phyloP scores from a whole-genome alignment of 495 filamentous ascomycete genomes.

The Bathelium albidoporum region DNA sequence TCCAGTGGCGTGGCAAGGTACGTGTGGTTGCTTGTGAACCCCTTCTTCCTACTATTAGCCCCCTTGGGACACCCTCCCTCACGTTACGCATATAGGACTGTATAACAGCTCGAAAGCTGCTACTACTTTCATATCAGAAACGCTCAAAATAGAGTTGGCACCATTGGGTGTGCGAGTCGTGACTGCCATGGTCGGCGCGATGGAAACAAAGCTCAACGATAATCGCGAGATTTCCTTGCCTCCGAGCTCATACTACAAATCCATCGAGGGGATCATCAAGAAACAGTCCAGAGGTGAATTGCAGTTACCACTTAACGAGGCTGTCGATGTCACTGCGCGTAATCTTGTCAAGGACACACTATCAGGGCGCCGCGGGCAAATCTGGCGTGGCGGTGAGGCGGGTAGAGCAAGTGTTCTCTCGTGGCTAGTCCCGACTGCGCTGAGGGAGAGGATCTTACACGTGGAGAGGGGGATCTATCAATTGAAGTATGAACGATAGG shows the following conservation, averaged over 20 bases:
- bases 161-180: constrained; percentile 9
- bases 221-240: neutral
- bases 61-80: neutral
- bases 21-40: constrained; percentile 1
- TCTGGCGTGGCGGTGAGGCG: neutral
- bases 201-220: neutral
- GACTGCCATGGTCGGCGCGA: constrained; percentile 6
- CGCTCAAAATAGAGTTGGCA: constrained; percentile 11
- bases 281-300: constrained; percentile 4
- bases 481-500: neutral
- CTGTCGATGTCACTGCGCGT: neutral
- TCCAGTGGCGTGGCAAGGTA: constrained; percentile 11
- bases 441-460: neutral
- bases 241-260: constrained; percentile 4
- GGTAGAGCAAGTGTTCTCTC: neutral
- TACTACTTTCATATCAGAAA: constrained; percentile 4
- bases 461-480: neutral
- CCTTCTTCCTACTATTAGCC: neutral
- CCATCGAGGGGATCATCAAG: neutral
- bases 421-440: neutral
- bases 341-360: neutral
- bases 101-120: constrained; percentile 2
- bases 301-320: neutral
- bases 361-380: neutral
- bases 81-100: neutral